These are phyloP conservation scores for Bipolaris sorokiniana DNA, from an alignment of 2,329 filamentous ascomycete genomes.

Conservation along the genomic window DNA sequence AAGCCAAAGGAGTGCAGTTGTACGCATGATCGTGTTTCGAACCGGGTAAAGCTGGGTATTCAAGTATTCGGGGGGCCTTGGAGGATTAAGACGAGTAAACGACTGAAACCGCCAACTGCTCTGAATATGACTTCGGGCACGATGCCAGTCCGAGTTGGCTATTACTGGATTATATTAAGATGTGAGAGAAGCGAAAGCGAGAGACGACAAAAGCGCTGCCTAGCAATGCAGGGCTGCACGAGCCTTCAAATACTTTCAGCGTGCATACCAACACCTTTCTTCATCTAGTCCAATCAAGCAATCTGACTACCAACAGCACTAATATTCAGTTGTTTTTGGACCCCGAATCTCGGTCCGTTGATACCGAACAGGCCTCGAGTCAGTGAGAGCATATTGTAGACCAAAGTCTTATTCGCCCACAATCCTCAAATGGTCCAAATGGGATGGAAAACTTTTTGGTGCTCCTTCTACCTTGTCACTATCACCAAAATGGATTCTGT, in stretches of 20 bases:
- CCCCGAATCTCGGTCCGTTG: conserved; percentile 15
- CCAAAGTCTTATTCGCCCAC: conserved; percentile 10
- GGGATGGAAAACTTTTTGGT: conserved; percentile 11
- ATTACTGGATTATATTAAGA: conserved; percentile 18
- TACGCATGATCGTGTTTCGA: conserved; percentile 26
- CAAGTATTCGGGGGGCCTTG: conserved; percentile 5
- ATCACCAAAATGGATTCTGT: conserved; percentile 12
- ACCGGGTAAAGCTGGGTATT: conserved; percentile 15
- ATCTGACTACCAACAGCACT: background rate
- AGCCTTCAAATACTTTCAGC: conserved; percentile 24
- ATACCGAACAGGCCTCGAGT: conserved; percentile 20
- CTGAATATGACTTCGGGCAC: conserved; percentile 20
- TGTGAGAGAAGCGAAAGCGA: conserved; percentile 8
- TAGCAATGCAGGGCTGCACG: conserved; percentile 10
- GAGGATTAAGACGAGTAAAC: conserved; percentile 11
- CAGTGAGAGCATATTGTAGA: conserved; percentile 10
- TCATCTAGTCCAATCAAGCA: conserved; percentile 8
- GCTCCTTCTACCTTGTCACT: conserved; percentile 6
- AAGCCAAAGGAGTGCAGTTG: conserved; percentile 26
- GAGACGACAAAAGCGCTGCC: conserved; percentile 18
- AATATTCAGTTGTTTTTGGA: conserved; percentile 2
- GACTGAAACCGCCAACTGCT: conserved; percentile 6
- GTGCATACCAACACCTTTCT: conserved; percentile 7
- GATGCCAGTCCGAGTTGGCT: conserved; percentile 11
- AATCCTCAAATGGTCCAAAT: conserved; percentile 10